Base-by-base conservation (phyloP, 805 yeast species). In the Saccharomyces paradoxus region DNA sequence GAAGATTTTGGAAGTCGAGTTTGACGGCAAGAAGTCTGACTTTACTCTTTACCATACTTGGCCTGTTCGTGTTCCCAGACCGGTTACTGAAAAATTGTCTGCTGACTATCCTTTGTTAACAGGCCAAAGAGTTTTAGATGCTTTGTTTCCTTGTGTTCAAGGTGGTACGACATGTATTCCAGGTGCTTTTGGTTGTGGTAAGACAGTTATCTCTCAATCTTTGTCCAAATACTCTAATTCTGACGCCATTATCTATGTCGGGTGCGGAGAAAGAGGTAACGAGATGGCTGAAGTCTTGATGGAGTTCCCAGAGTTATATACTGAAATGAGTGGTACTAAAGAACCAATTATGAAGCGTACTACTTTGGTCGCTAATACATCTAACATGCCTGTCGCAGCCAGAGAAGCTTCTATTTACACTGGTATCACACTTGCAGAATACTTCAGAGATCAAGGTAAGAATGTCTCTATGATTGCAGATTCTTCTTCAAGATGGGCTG, bases 111-210 rank as follows among this genome's bases (percentile, higher is more conserved):
- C 99, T 52, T 80, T 94, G 64, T 81, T 94, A 66, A 94, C 99
- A 21, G 99, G 99, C 67, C 99, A 94, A 79, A 88, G 99, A 81
- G 99, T 94, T 51, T 80, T 94, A 73, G 99, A 94, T 75, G 86
- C 99, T 30, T 81, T 94, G 61, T 94, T 94, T 81, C 99, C 99
- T 50, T 87, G 96, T 83, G 99, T 94, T 65, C 99, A 94, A 79
- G 99, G 99, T 77, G 99, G 99, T 79, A 94, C 99, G 44, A 94
- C 99, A 37, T 95, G 99, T 86, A 94, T 94, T 72, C 99, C 99
- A 49, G 99, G 99, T 77, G 99, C 99, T 60, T 94, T 94, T 67
- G 99, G 99, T 60, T 94, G 98, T 76, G 99, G 99, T 74, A 94
- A 91, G 73, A 92, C 99, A 12, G 99, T 92, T 67, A 92, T 92